Base-by-base conservation (phyloP, 2,329 filamentous ascomycete genomes). In the Colletotrichum horii region DNA sequence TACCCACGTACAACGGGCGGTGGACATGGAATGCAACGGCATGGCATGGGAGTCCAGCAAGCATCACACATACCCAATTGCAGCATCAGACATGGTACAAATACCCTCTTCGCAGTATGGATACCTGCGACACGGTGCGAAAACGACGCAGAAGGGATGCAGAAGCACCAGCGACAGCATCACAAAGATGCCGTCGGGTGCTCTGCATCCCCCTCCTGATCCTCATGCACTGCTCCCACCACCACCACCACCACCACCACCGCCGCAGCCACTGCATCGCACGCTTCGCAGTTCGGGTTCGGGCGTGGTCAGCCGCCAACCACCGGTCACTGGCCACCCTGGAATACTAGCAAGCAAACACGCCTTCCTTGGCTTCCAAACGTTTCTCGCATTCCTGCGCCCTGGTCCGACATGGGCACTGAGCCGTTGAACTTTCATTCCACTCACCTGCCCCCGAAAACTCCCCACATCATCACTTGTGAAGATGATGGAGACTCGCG, bases 371-470 rank as follows among this genome's bases (percentile, higher is more conserved):
- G 68, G 72, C 72, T 52, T 26, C 43, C 55, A 58, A 61, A 61
- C 68, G 68, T 71, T 66, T 71, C 36, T 60, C 14, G 72, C 52
- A 71, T 75, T 75, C 72, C 61, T 66, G 26, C 28, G 61, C 36
- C 48, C 55, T 56, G 30, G 34, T 32, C 52, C 24, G 24, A 55
- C 28, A 24, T 70, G 43, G 43, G 69, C 60, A 73, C 48, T 32
- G 38, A 62, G 64, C 73, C 73, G 73, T 75, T 75, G 43, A 72
- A 38, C 56, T 28, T 55, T n/a, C 69, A 26, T 43, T 48, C 19
- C 38, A 36, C 69, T 48, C 30, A 52, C 43, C n/a, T 52, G 43
- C n/a, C 43, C 43, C 22, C 43, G 43, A 52, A 52, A 52, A 52
- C n/a, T 52, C n/a, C 43, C 43, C 43, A 52, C n/a, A 22, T 48